Evolutionary conservation across 805 yeast species (phyloP).

Genomic region (Debaryomyces castellii): DNA sequence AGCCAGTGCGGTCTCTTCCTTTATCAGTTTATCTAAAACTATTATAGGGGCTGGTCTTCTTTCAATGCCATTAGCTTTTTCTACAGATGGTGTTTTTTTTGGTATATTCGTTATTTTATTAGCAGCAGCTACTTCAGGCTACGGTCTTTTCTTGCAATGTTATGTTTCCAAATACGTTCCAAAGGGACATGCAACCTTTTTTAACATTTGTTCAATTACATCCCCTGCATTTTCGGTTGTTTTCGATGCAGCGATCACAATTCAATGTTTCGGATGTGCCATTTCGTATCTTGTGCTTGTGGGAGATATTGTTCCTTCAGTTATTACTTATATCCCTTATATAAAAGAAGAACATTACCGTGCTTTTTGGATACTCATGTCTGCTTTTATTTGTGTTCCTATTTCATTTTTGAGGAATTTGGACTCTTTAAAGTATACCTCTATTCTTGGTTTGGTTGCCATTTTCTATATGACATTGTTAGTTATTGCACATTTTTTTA

Average conservation of each 20-base stretch:
- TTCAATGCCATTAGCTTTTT: constrained; percentile 73
- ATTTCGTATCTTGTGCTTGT: constrained; percentile 66
- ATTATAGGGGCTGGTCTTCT: constrained; percentile 79
- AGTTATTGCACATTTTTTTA: constrained; percentile 68
- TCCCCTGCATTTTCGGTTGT: constrained; percentile 60
- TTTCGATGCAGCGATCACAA: constrained; percentile 67
- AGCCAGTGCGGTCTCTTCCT: constrained; percentile 59
- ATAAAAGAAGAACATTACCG: constrained; percentile 30
- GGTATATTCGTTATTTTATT: constrained; percentile 56
- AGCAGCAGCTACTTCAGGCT: constrained; percentile 66
- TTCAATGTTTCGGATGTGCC: constrained; percentile 73
- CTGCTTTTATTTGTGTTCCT: constrained; percentile 48
- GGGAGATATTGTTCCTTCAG: constrained; percentile 69
- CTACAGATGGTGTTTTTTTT: constrained; percentile 61
- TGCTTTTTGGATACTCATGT: constrained; percentile 60
- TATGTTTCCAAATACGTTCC: constrained; percentile 57
- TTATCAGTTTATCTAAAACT: constrained; percentile 69
- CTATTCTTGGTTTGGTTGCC: constrained; percentile 77
- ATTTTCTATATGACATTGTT: constrained; percentile 74
- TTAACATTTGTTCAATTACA: constrained; percentile 63
- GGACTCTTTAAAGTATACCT: constrained; percentile 83
- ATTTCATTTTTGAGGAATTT: constrained; percentile 72
- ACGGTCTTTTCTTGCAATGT: constrained; percentile 65
- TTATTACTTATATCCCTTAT: constrained; percentile 29
- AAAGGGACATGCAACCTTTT: constrained; percentile 65